These are phyloP conservation scores for Fomitopsis serialis DNA, from an alignment of 768 basidiomycete genomes.

Conservation along the genomic window DNA sequence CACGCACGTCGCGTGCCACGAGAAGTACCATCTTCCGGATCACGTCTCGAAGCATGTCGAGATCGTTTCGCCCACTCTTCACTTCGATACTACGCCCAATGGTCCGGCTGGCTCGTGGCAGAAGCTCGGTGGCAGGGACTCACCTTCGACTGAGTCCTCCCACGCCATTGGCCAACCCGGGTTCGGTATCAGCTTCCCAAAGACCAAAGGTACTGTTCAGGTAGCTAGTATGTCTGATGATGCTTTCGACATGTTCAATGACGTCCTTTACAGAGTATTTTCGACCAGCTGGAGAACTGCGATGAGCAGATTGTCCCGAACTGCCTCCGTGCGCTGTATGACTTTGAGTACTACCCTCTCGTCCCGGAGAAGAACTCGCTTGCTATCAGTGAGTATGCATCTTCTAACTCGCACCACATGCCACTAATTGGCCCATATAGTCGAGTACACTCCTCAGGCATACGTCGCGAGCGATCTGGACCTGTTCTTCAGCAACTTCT, in stretches of 20 bases:
- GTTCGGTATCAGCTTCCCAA: slow-evolving; percentile 5
- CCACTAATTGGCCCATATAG: slow-evolving; percentile 16
- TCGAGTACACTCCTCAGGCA: slow-evolving; percentile 38
- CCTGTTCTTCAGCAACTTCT: slow-evolving; percentile 38
- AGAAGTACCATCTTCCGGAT: slow-evolving; percentile 58
- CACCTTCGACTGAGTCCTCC: slow-evolving; percentile 6
- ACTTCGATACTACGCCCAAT: slow-evolving; percentile 47
- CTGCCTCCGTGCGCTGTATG: slow-evolving; percentile 29
- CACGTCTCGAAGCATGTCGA: slow-evolving; percentile 56
- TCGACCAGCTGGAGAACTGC: slow-evolving; percentile 19
- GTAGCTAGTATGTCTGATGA: neutral
- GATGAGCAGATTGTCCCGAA: slow-evolving; percentile 22
- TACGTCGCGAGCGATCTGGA: slow-evolving; percentile 39
- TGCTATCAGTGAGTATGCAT: slow-evolving; percentile 21
- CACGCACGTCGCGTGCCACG: slow-evolving; percentile 51
- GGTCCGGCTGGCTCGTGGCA: neutral
- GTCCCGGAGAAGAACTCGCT: slow-evolving; percentile 25
- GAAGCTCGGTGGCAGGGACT: neutral
- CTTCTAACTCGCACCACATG: neutral
- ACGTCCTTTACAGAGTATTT: slow-evolving; percentile 11
- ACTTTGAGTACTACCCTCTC: slow-evolving; percentile 20
- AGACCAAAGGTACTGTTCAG: slow-evolving; percentile 9
- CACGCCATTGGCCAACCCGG: slow-evolving; percentile 7
- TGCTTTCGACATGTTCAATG: neutral
- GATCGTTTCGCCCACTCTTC: slow-evolving; percentile 66